Evolutionary conservation across 2,329 filamentous ascomycete species (phyloP), one percentile per base, ranked within the genome.

Genomic region (Trichoderma sp.): DNA sequence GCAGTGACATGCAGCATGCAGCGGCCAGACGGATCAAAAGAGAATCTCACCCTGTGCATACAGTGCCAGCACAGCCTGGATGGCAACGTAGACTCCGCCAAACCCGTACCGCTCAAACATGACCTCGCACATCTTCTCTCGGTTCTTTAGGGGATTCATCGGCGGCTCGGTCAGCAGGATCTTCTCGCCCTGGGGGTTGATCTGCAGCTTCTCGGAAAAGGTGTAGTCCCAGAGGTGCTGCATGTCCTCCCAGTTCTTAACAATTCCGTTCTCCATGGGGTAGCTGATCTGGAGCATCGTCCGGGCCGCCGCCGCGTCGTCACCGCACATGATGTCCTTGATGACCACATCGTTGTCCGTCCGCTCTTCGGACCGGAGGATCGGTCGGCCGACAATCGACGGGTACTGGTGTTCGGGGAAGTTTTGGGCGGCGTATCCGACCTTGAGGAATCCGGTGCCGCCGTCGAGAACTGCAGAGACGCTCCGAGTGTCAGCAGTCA

Each of bases 241-340:
- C 96, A 99, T 99, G 81, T 99, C 96, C 76, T 99, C 96, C 96
- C 96, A 99, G 79, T 94, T 94, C 88, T 97, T 98, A 74, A 99
- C 94, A 77, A 99, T 98, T 77, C 96, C 96, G 81, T 99, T 99
- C 82, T 99, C 96, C 96, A 99, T 99, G 75, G 96, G 96, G 81
- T 99, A 99, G 81, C 92, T 97, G 79, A 99, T 96, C 82, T 99
- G 96, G 71, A 99, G 89, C 94, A 97, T 97, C 72, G 92, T 97
- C 77, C 96, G 90, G 74, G 96, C 95, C 66, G 94, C 94, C 19
- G 96, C 94, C 61, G 96, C 96, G 84, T 99, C 95, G 83, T 99
- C 96, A 80, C 96, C 96, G 83, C 95, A 98, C 96, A 99, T 99
- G 80, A 99, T 97, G 84, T 99, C 96, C 87, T 97, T 98, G 82